Evolutionary conservation across 192 early-diverging fungal genomes (phyloP).

Genomic region (Rhizophagus sp.): DNA sequence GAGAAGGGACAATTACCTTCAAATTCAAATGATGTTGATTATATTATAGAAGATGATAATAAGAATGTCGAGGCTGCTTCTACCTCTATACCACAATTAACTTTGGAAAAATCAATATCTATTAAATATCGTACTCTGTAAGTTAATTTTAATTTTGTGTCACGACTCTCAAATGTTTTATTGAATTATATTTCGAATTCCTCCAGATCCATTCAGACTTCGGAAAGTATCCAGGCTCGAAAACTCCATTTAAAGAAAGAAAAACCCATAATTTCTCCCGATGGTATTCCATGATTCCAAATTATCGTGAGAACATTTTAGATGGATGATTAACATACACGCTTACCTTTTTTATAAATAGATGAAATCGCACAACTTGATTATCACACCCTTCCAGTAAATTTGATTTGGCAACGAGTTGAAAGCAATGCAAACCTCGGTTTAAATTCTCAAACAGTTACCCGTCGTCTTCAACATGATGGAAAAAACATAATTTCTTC

Average conservation of each 20-base stretch:
- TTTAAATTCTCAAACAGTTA: neutral
- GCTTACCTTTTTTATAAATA: neutral
- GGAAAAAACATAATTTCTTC: constrained; percentile 49
- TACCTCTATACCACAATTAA: neutral
- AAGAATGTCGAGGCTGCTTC: neutral
- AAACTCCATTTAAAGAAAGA: neutral
- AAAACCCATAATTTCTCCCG: neutral
- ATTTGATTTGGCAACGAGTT: neutral
- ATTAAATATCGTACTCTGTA: neutral
- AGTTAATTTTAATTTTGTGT: neutral
- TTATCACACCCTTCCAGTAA: neutral
- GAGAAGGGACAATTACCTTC: neutral
- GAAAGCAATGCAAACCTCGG: neutral
- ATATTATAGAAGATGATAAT: neutral
- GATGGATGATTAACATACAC: neutral
- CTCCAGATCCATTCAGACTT: neutral
- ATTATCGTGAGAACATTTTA: neutral
- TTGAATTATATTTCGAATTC: neutral
- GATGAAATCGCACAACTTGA: neutral
- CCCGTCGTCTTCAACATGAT: constrained; percentile 14
- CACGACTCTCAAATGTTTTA: neutral
- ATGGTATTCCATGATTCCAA: neutral
- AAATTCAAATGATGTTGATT: neutral
- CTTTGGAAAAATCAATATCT: neutral
- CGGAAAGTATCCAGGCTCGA: neutral